These are phyloP conservation scores for Candolleomyces eurysporus DNA, from an alignment of 768 basidiomycete species.

Conservation along the genomic window DNA sequence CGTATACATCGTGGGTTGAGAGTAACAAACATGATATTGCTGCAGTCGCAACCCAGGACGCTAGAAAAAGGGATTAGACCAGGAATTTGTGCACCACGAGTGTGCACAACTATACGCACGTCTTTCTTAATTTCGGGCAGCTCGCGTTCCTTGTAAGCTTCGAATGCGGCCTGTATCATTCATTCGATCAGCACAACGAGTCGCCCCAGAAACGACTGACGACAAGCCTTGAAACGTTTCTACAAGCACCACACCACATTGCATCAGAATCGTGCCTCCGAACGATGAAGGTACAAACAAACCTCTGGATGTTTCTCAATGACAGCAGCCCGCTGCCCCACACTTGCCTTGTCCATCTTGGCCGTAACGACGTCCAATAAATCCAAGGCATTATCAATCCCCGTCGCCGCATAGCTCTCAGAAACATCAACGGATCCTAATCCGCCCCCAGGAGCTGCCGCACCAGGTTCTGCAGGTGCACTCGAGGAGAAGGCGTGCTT, in stretches of 20 bases:
- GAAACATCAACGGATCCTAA: conserved; percentile 22
- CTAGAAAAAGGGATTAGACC: conserved; percentile 31
- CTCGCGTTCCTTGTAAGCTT: conserved; percentile 86
- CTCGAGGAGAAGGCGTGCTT: conserved; percentile 2
- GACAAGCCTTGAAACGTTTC: conserved; percentile 82
- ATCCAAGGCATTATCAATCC: conserved; percentile 89
- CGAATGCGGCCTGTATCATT: conserved; percentile 68
- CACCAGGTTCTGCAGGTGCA: conserved; percentile 81
- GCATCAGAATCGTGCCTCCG: conserved; percentile 9
- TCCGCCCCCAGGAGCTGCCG: conserved; percentile 73
- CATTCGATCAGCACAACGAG: not conserved
- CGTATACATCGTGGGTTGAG: not conserved
- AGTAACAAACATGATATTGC: conserved; percentile 70
- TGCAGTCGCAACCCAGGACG: conserved; percentile 89
- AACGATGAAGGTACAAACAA: conserved; percentile 27
- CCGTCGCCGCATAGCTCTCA: conserved; percentile 77
- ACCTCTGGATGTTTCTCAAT: conserved; percentile 94
- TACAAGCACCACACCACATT: conserved; percentile 27
- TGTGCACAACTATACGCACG: conserved; percentile 34
- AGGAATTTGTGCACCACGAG: conserved; percentile 6
- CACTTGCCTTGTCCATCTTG: conserved; percentile 89
- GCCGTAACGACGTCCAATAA: conserved; percentile 85
- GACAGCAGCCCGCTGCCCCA: conserved; percentile 82
- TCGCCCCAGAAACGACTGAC: not conserved
- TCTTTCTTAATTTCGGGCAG: conserved; percentile 76